Percentiles rank a stretch among this genome's conserved stretches.
Evolutionary conservation across 228 moss, liverwort and hornwort species (phyloP).

Genomic region (Sphagnum magellanicum): DNA sequence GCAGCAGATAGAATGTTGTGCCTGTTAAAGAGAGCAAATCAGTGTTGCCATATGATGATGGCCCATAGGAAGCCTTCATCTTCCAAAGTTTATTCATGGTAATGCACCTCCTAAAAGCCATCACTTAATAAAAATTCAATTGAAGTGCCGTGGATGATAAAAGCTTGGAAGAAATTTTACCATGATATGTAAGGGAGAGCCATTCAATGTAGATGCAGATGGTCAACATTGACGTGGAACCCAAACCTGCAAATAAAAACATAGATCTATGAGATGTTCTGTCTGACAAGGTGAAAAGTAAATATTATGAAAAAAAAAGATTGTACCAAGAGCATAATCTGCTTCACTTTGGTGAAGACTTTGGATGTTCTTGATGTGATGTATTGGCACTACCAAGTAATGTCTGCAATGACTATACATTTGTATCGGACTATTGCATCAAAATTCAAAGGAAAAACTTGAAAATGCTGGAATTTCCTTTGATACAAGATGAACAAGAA

Average conservation of each 20-base stretch:
- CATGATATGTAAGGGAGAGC: constrained; percentile 75
- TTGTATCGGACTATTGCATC: too few species aligned
- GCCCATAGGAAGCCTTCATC: too few species aligned
- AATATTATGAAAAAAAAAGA: too few species aligned
- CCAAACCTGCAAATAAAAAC: constrained; percentile 52
- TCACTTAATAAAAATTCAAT: too few species aligned
- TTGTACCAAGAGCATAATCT: constrained; percentile 54
- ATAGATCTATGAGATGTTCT: neutral
- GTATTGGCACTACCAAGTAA: constrained; percentile 67
- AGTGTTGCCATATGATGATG: too few species aligned
- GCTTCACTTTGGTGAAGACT: constrained; percentile 47
- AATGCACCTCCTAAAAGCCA: too few species aligned
- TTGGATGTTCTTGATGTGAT: constrained; percentile 65
- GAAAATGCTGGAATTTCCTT: too few species aligned
- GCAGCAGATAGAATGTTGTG: too few species aligned
- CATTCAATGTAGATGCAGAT: constrained; percentile 95
- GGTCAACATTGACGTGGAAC: constrained; percentile 83
- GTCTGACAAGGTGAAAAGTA: neutral
- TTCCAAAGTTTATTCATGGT: too few species aligned
- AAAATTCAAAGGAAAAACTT: too few species aligned
- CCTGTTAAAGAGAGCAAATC: too few species aligned
- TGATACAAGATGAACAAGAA: neutral
- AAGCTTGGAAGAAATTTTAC: constrained; percentile 31
- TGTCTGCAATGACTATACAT: constrained; percentile 37
- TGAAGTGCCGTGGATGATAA: too few species aligned